Evolutionary conservation across 169 alveolate genomes (phyloP).

Genomic region (Plasmodium coatneyi): DNA sequence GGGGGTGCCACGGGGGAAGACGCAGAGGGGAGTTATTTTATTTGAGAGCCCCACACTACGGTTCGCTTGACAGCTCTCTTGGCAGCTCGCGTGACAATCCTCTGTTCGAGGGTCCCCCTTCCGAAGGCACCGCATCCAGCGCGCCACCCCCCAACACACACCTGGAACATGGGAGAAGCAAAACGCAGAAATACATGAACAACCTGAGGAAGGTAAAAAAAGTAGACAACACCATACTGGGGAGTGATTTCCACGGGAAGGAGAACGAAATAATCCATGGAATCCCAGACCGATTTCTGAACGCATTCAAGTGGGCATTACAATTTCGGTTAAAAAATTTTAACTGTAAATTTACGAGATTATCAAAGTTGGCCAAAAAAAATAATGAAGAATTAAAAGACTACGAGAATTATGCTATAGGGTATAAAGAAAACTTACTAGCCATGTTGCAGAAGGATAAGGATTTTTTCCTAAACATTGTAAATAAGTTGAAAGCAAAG

Average conservation of each 20-base stretch:
- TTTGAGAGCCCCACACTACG: neutral
- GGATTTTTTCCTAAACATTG: conserved; percentile 49
- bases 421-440: conserved; percentile 67
- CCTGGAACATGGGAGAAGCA: neutral
- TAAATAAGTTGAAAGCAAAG: conserved; percentile 58
- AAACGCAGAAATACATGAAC: neutral
- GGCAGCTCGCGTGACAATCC: neutral
- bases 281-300: conserved; percentile 47
- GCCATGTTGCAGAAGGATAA: conserved; percentile 71
- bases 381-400: conserved; percentile 48
- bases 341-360: conserved; percentile 69
- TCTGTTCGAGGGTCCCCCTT: neutral
- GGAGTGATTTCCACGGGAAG: conserved; percentile 28
- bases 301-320: conserved; percentile 75
- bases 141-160: neutral
- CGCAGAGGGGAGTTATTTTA: conserved; percentile 1
- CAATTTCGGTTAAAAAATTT: conserved; percentile 58
- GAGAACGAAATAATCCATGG: conserved; percentile 44
- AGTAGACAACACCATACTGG: conserved; percentile 58
- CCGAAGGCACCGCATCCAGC: neutral
- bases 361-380: conserved; percentile 56
- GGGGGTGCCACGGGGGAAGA: neutral
- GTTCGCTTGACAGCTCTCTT: neutral
- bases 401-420: conserved; percentile 64
- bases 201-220: conserved; percentile 63